Evolutionary conservation across 2,329 filamentous ascomycete genomes (phyloP).

Genomic region (Emericellopsis cladophorae): DNA sequence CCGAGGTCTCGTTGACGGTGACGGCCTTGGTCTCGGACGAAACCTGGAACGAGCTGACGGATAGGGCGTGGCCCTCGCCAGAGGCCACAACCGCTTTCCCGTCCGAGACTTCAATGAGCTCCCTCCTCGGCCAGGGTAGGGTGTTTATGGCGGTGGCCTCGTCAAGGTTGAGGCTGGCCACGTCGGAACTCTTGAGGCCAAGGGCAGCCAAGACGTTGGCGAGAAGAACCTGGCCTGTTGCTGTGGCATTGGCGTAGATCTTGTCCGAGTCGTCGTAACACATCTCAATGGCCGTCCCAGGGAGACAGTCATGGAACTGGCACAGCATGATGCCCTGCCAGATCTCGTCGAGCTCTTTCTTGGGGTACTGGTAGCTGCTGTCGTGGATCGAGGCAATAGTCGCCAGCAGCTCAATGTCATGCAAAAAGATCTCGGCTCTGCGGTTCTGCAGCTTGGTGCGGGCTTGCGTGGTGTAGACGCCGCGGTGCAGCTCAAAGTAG

Average conservation of each 20-base stretch:
- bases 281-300: conserved; percentile 93
- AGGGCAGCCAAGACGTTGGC: conserved; percentile 56
- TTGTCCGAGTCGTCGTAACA: conserved; percentile 89
- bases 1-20: conserved; percentile 32
- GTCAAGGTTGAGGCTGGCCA: conserved; percentile 20
- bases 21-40: conserved; percentile 33
- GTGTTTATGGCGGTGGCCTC: conserved; percentile 65
- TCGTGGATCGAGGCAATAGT: conserved; percentile 70
- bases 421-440: conserved; percentile 69
- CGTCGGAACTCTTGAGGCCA: conserved; percentile 38
- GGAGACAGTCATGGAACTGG: conserved; percentile 95
- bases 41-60: conserved; percentile 35
- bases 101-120: conserved; percentile 54
- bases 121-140: conserved; percentile 70
- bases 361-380: conserved; percentile 75
- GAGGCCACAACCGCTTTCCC: conserved; percentile 39
- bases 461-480: conserved; percentile 92
- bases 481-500: conserved; percentile 94
- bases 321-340: conserved; percentile 89
- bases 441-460: conserved; percentile 96
- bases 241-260: conserved; percentile 74
- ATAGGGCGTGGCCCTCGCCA: conserved; percentile 39
- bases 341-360: conserved; percentile 86
- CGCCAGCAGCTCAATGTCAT: conserved; percentile 78
- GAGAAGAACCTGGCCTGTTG: conserved; percentile 59